Evolutionary conservation across 345 rosid species (phyloP).

Genomic region (Eucalyptus coolabah): DNA sequence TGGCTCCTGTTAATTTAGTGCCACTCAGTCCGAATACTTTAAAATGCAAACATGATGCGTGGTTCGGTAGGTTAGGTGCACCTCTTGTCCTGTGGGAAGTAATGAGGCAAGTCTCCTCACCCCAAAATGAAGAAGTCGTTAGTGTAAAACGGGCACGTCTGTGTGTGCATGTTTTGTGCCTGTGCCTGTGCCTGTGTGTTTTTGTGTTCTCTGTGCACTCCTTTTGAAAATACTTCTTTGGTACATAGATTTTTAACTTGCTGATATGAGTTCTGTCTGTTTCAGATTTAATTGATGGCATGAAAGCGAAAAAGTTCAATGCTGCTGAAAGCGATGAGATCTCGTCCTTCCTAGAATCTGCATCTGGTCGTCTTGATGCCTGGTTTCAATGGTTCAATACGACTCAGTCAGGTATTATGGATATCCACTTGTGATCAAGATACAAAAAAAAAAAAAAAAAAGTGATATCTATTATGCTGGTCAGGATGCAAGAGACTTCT

Average conservation of each 20-base stretch:
- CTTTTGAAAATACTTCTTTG: not conserved
- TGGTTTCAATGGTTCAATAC: conserved; percentile 91
- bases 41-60: not conserved
- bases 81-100: not conserved
- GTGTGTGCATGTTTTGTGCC: not conserved
- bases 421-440: not conserved
- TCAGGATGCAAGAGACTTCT: not conserved
- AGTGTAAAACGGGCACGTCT: not conserved
- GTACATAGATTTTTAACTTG: not conserved
- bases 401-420: conserved; percentile 57
- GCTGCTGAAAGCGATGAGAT: conserved; percentile 42
- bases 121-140: not conserved
- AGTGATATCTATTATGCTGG: not conserved
- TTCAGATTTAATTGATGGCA: conserved; percentile 53
- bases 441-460: not conserved
- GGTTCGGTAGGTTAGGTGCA: not conserved
- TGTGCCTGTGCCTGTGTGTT: not conserved
- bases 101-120: not conserved
- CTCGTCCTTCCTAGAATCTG: conserved; percentile 54
- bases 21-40: not conserved
- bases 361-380: conserved; percentile 71
- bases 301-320: conserved; percentile 43
- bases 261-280: not conserved
- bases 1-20: not conserved
- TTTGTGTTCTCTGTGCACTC: not conserved